Evolutionary conservation across 371 early-diverging fungal species (phyloP), one percentile per base, ranked within the genome.

Genomic region (Zychaea mexicana): DNA sequence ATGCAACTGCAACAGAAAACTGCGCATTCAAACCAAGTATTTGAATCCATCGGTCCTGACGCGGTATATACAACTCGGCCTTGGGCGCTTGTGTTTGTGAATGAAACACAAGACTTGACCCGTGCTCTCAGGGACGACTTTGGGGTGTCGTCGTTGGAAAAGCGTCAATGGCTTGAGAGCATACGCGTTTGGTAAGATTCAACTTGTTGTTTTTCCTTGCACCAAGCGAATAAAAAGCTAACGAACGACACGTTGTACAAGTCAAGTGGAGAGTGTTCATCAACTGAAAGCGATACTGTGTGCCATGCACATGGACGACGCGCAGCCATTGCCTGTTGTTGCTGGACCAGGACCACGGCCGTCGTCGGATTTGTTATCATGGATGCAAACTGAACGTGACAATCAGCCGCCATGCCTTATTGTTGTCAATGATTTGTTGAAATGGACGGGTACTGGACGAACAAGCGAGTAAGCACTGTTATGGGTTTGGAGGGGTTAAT

Each of bases 391-490:
- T 15, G 71, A 72, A 21, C 73, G 70, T 38, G 61, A 62, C 38
- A 65, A 63, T 6, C 77, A 76, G 22, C 71, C 77, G 4, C 77
- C 77, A 15, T 70, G 62, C 21, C 4, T 72, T 7, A 66, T 76
- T 49, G 61, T 76, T 3, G 67, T 73, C 1, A 49, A 71, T 31
- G 73, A 71, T 63, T 27, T 65, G 3, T 57, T 65, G n/a, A 33
- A 31, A 15, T 22, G 59, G 22, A 8, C 59, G 21, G 31, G 6
- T n/a, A n/a, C n/a, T n/a, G n/a, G n/a, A n/a, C n/a, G n/a, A n/a
- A n/a, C n/a, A n/a, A n/a, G n/a, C n/a, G n/a, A n/a, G n/a, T n/a
- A n/a, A n/a, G n/a, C n/a, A n/a, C n/a, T n/a, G n/a, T n/a, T n/a
- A n/a, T n/a, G n/a, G n/a, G n/a, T n/a, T n/a, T n/a, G n/a, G n/a